Base-by-base conservation (phyloP, 495 filamentous ascomycete genomes). In the Xylaria longipes region DNA sequence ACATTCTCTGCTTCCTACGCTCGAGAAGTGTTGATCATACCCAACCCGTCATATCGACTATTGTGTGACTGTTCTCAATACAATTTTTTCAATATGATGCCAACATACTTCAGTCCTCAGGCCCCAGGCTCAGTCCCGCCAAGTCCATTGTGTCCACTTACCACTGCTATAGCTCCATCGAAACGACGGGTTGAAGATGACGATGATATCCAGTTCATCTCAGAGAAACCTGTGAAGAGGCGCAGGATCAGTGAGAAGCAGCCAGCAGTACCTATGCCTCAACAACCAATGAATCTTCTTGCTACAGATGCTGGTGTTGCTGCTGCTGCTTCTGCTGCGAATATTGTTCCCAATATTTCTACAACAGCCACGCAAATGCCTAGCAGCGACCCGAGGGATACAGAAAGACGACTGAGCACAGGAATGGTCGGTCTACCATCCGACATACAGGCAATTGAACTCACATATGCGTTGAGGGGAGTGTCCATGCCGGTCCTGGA, bases 121-220 rank as follows among this genome's bases (percentile, higher is more conserved):
- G 25, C 11, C 7, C 37, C 41, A 50, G 27, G 43, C 5, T 9
- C 6, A 52, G 39, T 39, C 27, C 41, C 27, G 46, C 58, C 57
- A 50, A 57, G 33, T 37, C 11, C 54, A 8, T 64, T 33, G 31
- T 31, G 43, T 57, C 56, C 71, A 46, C 33, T 25, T 14, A n/a
- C 61, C 27, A 74, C 48, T n/a, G 27, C 66, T 50, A 20, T 56
- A 25, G 60, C 52, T 56, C 71, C 74, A 29, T 54, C 73, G 29
- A 77, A 77, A 60, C 31, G 74, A 72, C 69, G 62, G 15, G 80
- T 83, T 62, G 82, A 84, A 43, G 74, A 84, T 20, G 82, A 86
- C 63, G 80, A 83, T 69, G 84, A 86, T 41, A 74, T 86, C 22
- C 75, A 83, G 74, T 83, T 85, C 56, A 72, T 86, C 43, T 84